Base-by-base conservation (phyloP, 2,329 filamentous ascomycete genomes). In the Cryphonectria nitschkei region DNA sequence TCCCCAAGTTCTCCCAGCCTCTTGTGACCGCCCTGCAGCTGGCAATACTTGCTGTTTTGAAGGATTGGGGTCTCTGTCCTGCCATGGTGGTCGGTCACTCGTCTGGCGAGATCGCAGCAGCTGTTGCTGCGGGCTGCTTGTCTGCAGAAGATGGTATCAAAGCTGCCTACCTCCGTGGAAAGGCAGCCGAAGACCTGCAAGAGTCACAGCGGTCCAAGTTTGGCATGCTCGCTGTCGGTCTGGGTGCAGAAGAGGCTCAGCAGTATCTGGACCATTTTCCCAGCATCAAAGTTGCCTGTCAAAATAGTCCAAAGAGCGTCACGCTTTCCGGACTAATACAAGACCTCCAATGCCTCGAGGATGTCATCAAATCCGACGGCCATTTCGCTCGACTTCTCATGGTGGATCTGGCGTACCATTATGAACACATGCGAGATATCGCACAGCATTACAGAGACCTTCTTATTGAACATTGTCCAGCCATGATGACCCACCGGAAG, bases 381-480 rank as follows among this genome's bases (percentile, higher is more conserved):
- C 77, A 74, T 41, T 80, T 80, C 71, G 77, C 78, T 1, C 63
- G 78, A 7, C 62, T 75, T 14, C 74, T 81, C 7, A 76, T 74
- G 22, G 78, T 79, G n/a, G 74, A 78, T 29, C 66, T 75, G 22
- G 79, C 79, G 9, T 81, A 80, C 65, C 79, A 81, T 26, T 26
- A 1, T 26, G 26, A 26, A 26, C 26, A 26, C 26, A 26, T 26
- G 26, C 26, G 26, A 26, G 26, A 26, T 26, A 26, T 26, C 26
- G 26, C 26, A 26, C 26, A 26, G 26, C 26, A 26, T 26, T 26
- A 26, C 26, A 26, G 26, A 26, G 26, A 26, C 26, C 26, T 26
- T 26, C 43, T 52, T 16, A 41, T 65, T 50, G 63, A 34, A 19
- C 69, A 14, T 46, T 76, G 13, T 26, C 26, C 4, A 68, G 76